Percentiles rank a stretch among this genome's conserved stretches.
These are phyloP conservation scores for Capsella bursapastoris DNA, from an alignment of 345 rosid species.

Conservation along the genomic window DNA sequence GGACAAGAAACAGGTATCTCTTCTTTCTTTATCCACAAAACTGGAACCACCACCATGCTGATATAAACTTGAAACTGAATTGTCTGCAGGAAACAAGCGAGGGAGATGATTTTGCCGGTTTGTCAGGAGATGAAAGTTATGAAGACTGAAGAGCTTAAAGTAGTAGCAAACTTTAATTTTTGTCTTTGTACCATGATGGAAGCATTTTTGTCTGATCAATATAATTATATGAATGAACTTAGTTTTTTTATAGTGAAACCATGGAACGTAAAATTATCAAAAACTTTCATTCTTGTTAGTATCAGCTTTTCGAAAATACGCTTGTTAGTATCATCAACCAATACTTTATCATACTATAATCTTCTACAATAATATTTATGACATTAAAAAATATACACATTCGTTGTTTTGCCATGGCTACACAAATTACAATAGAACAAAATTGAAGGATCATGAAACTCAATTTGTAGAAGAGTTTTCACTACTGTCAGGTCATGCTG, in stretches of 20 bases:
- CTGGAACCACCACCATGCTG: not conserved
- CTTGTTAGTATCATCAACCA: not conserved
- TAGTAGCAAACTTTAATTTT: not conserved
- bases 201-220: conserved; percentile 15
- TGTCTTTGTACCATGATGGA: not conserved
- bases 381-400: not conserved
- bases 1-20: conserved; percentile 84
- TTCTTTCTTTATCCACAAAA: not conserved
- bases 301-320: not conserved
- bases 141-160: conserved; percentile 37
- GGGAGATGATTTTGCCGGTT: conserved; percentile 53
- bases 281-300: no score
- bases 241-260: conserved; percentile 13
- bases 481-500: conserved; percentile 9
- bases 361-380: not conserved
- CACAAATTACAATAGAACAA: conserved; percentile 30
- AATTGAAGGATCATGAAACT: conserved; percentile 33
- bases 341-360: not conserved
- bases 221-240: not conserved
- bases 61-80: not conserved
- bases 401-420: conserved; percentile 8
- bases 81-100: conserved; percentile 54
- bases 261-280: conserved; percentile 8
- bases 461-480: conserved; percentile 11
- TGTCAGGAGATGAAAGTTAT: conserved; percentile 61